These are phyloP conservation scores for Ceratocystiopsis sp. DNA, from an alignment of 2,329 filamentous ascomycete genomes.

Conservation along the genomic window DNA sequence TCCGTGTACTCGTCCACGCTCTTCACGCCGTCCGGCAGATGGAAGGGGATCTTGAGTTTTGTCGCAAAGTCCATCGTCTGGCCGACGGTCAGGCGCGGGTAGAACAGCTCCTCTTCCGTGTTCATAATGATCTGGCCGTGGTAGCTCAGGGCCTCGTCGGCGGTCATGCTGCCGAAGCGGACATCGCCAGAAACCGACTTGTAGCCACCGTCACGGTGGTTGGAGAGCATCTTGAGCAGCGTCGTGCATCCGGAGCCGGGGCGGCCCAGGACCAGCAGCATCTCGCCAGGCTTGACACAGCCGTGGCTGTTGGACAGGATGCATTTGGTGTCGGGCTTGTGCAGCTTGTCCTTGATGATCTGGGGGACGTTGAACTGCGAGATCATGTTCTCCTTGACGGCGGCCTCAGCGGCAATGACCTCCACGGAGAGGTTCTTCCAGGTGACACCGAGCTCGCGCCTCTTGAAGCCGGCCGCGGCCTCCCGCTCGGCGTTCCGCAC, in stretches of 20 bases:
- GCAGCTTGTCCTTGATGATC: constrained; percentile 32
- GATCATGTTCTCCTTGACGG: constrained; percentile 47
- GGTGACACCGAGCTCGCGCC: constrained; percentile 36
- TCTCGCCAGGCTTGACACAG: constrained; percentile 35
- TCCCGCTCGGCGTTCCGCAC: constrained; percentile 1
- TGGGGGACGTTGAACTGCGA: constrained; percentile 40
- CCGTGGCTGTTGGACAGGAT: constrained; percentile 47
- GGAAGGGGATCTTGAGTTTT: constrained; percentile 35
- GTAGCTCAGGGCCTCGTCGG: constrained; percentile 25
- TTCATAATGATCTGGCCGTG: constrained; percentile 33
- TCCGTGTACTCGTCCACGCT: constrained; percentile 26
- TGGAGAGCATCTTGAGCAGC: constrained; percentile 46
- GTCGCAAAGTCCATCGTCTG: constrained; percentile 54
- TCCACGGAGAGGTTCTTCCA: constrained; percentile 49
- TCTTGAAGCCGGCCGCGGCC: constrained; percentile 1
- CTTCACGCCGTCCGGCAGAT: constrained; percentile 25
- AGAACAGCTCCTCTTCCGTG: constrained; percentile 51
- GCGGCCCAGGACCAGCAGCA: constrained; percentile 38
- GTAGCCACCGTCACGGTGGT: constrained; percentile 51
- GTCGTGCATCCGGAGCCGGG: constrained; percentile 42
- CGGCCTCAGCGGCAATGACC: constrained; percentile 41
- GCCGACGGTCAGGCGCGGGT: constrained; percentile 48
- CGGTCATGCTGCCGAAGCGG: constrained; percentile 35
- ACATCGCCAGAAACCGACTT: constrained; percentile 47
- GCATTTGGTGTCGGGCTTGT: constrained; percentile 41